A percentile compares a stretch with the other conserved stretches of the same genome.
phyloP scores from a whole-genome alignment of 192 early-diverging fungal species.

The Lobosporangium transversale region DNA sequence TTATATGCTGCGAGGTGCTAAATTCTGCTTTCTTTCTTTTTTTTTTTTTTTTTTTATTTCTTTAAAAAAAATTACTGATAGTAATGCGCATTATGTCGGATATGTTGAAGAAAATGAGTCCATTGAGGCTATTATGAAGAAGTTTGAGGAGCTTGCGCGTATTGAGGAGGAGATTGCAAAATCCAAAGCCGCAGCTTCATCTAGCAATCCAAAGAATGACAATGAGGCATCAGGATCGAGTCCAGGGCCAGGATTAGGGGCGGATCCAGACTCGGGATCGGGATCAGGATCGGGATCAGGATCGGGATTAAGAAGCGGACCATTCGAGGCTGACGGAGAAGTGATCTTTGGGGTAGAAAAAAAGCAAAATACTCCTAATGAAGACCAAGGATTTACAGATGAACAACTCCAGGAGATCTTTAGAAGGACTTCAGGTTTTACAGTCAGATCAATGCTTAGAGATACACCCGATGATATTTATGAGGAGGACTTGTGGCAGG shows the following conservation, averaged over 20 bases:
- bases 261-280: neutral
- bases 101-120: conserved; percentile 98
- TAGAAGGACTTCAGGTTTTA: conserved; percentile 89
- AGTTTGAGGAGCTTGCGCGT: conserved; percentile 94
- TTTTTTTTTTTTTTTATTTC: neutral
- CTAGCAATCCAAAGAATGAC: conserved; percentile 11
- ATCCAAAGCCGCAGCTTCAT: conserved; percentile 4
- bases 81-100: conserved; percentile 88
- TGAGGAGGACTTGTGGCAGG: conserved; percentile 82
- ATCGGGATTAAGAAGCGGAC: neutral
- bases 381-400: conserved; percentile 66
- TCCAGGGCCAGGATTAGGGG: neutral
- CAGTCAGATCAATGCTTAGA: conserved; percentile 69
- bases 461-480: conserved; percentile 70
- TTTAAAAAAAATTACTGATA: too few species aligned
- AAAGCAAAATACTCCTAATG: conserved; percentile 19
- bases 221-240: neutral
- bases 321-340: conserved; percentile 17
- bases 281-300: conserved; percentile 4
- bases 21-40: neutral
- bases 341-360: conserved; percentile 36
- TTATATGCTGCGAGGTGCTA: neutral
- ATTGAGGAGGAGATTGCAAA: conserved; percentile 83
- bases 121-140: conserved; percentile 96
- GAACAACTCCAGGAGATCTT: conserved; percentile 93